Evolutionary conservation across 108 stramenopile genomes (phyloP).

Genomic region (Discostella pseudostelligera): DNA sequence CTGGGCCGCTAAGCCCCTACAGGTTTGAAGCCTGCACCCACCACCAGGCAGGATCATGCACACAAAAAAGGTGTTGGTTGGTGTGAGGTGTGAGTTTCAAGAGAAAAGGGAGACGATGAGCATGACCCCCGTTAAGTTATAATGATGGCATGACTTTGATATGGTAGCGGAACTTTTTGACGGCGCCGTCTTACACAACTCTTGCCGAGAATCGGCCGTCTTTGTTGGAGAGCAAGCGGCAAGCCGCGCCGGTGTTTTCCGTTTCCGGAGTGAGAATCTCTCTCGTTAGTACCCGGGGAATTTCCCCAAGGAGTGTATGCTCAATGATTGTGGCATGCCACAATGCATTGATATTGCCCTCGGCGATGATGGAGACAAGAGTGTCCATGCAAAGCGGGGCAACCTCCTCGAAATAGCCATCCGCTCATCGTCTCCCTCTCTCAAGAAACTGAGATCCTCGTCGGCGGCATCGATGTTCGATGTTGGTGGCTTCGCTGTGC

Average conservation of each 20-base stretch:
- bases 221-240: constrained; percentile 16
- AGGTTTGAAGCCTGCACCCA: constrained; percentile 85
- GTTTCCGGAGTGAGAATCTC: constrained; percentile 61
- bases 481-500: too few species aligned
- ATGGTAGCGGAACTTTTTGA: constrained; percentile 24
- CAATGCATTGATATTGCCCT: constrained; percentile 52
- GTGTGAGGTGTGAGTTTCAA: constrained; percentile 22
- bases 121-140: constrained; percentile 26
- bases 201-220: constrained; percentile 23
- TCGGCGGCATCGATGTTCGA: too few species aligned
- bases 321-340: background rate
- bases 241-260: constrained; percentile 25
- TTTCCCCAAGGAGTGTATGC: constrained; percentile 71
- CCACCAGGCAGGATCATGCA: constrained; percentile 83
- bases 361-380: constrained; percentile 30
- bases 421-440: constrained; percentile 11
- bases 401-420: constrained; percentile 57
- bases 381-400: constrained; percentile 41
- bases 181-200: constrained; percentile 23
- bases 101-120: constrained; percentile 9
- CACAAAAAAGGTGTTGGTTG: constrained; percentile 36
- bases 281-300: constrained; percentile 72
- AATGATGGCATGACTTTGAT: constrained; percentile 28
- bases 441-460: constrained; percentile 26
- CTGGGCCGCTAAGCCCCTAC: constrained; percentile 77